These are phyloP conservation scores for Metschnikowia borealis DNA, from an alignment of 805 yeast genomes.

Conservation along the genomic window DNA sequence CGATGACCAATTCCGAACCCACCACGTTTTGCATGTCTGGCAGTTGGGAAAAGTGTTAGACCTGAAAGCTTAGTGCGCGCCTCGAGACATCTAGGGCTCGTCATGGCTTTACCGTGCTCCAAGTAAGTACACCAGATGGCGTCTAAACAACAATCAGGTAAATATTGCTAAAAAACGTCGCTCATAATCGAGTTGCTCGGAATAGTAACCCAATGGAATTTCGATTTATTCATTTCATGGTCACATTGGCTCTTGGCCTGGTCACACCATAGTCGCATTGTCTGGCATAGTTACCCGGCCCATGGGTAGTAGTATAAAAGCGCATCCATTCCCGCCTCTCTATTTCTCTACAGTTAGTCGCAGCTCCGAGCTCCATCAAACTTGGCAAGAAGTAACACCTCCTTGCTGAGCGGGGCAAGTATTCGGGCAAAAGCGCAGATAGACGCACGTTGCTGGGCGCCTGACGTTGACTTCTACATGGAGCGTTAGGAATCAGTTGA, in stretches of 20 bases:
- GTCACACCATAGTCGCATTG: not conserved
- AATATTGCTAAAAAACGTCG: not conserved
- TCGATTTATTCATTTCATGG: not conserved
- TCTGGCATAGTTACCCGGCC: slow-evolving; percentile 13
- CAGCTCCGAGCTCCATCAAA: slow-evolving; percentile 19
- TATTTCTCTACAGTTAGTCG: slow-evolving; percentile 13
- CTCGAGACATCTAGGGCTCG: not conserved
- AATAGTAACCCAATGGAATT: not conserved
- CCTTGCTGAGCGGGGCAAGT: slow-evolving; percentile 14
- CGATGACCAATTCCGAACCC: slow-evolving; percentile 28
- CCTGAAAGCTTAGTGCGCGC: not conserved
- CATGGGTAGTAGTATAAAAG: not conserved
- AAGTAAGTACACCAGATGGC: not conserved
- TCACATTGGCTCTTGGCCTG: not conserved
- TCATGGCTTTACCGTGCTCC: not conserved
- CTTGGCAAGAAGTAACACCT: slow-evolving; percentile 6
- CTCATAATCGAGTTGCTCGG: not conserved
- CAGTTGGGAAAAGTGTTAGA: not conserved
- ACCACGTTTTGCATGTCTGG: slow-evolving; percentile 19
- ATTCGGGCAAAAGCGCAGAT: slow-evolving; percentile 20
- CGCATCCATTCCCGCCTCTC: not conserved
- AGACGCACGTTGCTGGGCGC: slow-evolving; percentile 25
- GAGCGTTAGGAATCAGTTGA: slow-evolving; percentile 23
- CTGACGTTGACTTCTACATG: slow-evolving; percentile 21
- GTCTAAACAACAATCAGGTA: not conserved